A percentile compares a stretch with the other conserved stretches of the same genome.
Conservation (phyloP, 257 asterid species). For the Lantana camara region DNA sequence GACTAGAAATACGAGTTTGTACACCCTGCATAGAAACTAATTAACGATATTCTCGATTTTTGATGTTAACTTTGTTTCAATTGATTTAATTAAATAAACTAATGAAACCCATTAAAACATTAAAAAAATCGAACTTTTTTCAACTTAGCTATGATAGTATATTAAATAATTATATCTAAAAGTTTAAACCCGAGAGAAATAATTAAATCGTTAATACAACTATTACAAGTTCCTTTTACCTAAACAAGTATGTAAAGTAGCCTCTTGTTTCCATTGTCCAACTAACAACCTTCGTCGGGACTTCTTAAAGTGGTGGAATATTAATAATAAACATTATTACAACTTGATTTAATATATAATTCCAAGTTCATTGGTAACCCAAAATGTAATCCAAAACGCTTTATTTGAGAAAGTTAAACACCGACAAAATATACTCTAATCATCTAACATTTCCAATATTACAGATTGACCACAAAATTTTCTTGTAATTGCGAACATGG, state of each 20-base stretch:
- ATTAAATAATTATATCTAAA: no score
- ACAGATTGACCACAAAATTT: neutral
- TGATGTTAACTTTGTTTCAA: no score
- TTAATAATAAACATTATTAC: conserved; percentile 10
- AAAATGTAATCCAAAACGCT: neutral
- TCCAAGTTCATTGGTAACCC: conserved; percentile 14
- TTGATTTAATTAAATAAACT: no score
- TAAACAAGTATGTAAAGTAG: conserved; percentile 10
- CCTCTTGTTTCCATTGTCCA: conserved; percentile 16
- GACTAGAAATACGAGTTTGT: no score
- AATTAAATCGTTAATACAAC: neutral
- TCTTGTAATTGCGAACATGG: neutral
- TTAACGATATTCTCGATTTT: no score
- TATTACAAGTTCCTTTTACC: neutral
- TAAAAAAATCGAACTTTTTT: no score
- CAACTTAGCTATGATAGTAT: no score
- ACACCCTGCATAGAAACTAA: no score
- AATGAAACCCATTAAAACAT: no score
- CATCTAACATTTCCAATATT: neutral
- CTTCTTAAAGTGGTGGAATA: conserved; percentile 24
- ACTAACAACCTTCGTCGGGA: conserved; percentile 20
- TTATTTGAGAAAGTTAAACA: neutral
- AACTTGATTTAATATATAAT: conserved; percentile 10
- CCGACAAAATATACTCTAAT: conserved; percentile 12
- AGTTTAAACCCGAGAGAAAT: neutral